A percentile compares a stretch with the other conserved stretches of the same genome.
Conservation (phyloP, 495 filamentous ascomycete genomes). For the Lophium mytilinum region DNA sequence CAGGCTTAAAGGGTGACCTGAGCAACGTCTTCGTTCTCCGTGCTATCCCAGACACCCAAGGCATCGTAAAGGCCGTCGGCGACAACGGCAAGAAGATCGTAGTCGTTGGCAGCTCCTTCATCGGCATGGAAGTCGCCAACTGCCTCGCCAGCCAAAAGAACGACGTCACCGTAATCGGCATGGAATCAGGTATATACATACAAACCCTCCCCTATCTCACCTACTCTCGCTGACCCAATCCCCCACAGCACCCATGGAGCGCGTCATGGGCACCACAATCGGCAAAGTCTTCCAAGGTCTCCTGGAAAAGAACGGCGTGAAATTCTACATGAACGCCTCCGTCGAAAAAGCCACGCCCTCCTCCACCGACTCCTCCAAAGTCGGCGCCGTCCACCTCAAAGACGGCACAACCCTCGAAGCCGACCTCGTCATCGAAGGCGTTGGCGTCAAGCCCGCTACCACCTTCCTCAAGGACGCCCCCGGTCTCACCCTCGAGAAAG, state of each 20-base stretch:
- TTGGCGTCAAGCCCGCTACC: constrained; percentile 82
- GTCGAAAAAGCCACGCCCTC: constrained; percentile 78
- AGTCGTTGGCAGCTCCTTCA: constrained; percentile 85
- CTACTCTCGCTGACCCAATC: neutral
- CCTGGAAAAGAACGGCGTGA: constrained; percentile 77
- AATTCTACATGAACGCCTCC: constrained; percentile 70
- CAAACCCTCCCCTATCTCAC: neutral
- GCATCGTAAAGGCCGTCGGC: constrained; percentile 70
- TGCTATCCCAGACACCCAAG: constrained; percentile 61
- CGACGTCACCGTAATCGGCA: constrained; percentile 82
- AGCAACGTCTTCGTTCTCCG: constrained; percentile 80
- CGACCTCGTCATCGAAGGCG: constrained; percentile 84
- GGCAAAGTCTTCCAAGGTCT: constrained; percentile 69
- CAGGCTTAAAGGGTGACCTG: constrained; percentile 73
- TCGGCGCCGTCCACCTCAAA: constrained; percentile 77
- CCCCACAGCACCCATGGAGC: constrained; percentile 65
- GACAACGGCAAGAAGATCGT: constrained; percentile 85
- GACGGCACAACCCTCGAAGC: constrained; percentile 77
- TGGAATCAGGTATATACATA: constrained; percentile 50
- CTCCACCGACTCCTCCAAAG: constrained; percentile 50
- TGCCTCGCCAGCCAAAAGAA: constrained; percentile 63
- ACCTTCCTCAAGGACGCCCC: constrained; percentile 70
- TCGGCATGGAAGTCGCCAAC: constrained; percentile 92
- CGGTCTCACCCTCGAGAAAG: constrained; percentile 58
- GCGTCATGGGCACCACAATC: constrained; percentile 74